Percentiles rank a stretch among this genome's conserved stretches.
Evolutionary conservation across 2,329 filamentous ascomycete genomes (phyloP).

Genomic region (Xenoacremonium recifei): DNA sequence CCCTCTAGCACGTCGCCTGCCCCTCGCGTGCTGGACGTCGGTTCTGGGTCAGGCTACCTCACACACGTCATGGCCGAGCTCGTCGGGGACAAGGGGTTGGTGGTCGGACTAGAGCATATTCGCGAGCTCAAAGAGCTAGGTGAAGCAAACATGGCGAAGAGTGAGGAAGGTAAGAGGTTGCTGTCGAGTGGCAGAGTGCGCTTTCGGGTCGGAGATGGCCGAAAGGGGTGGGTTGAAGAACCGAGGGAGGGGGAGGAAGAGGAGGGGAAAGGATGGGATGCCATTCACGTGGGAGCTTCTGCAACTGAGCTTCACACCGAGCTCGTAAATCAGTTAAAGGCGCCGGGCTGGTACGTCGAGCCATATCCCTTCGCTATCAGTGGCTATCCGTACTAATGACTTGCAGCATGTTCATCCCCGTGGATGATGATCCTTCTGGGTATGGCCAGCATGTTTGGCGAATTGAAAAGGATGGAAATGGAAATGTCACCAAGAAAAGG

Average conservation of each 20-base stretch:
- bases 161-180: conserved; percentile 54
- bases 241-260: conserved; percentile 44
- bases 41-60: conserved; percentile 77
- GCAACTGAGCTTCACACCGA: conserved; percentile 70
- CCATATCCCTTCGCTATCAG: background rate
- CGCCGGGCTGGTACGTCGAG: conserved; percentile 63
- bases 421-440: conserved; percentile 52
- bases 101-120: conserved; percentile 78
- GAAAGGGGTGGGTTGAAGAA: conserved; percentile 58
- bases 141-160: conserved; percentile 64
- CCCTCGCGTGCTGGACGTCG: conserved; percentile 67
- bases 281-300: conserved; percentile 91
- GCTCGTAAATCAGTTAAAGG: conserved; percentile 73
- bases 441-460: conserved; percentile 67
- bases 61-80: conserved; percentile 86
- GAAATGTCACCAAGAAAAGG: conserved; percentile 58
- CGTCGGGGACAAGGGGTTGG: conserved; percentile 50
- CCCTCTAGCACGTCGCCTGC: conserved; percentile 33
- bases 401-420: conserved; percentile 70
- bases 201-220: conserved; percentile 75
- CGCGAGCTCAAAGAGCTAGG: conserved; percentile 60
- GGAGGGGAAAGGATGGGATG: conserved; percentile 69
- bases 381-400: conserved; percentile 9
- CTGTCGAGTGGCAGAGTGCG: conserved; percentile 63
- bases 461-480: conserved; percentile 68